Evolutionary conservation across 2,329 filamentous ascomycete genomes (phyloP), one percentile per base, ranked within the genome.

Genomic region (Colletotrichum melonis): DNA sequence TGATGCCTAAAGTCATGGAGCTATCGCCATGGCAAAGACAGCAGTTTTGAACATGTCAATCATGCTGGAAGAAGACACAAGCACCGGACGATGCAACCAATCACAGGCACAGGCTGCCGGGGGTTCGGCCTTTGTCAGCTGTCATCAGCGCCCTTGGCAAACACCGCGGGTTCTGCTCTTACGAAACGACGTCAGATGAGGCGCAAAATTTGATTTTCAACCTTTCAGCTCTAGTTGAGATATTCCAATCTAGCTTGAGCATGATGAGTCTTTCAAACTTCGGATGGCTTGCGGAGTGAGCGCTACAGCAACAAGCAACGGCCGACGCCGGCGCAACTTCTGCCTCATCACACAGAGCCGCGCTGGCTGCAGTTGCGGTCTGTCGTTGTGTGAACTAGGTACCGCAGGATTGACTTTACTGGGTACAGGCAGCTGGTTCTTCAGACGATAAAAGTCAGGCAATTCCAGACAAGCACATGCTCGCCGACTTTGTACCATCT

Each of bases 161-260:
- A 64, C 66, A n/a, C 67, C 67, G 65, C 70, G 70, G 66, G 70
- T 28, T 70, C 24, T 70, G 60, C n/a, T 52, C 8, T 54, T 8
- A 28, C 28, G 38, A 54, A 22, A 7, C 42, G 22, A 55, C 28
- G 4, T 28, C 52, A 46, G 42, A 46, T 12, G 26, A 35, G 32
- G 28, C 22, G 19, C 26, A 54, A 26, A 11, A n/a, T 24, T 14
- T 49, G 42, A 11, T n/a, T n/a, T n/a, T 5, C 19, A 8, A 49
- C 19, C 3, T 49, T 22, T n/a, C 19, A 49, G 19, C 8, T 49
- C 8, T 9, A 22, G 16, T 4, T 11, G 19, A 49, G 42, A 11
- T 11, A 49, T 22, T 6, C 0, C 19, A 22, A 49, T 9, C 4
- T 2, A 4, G 19, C 42, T 22, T 2, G 19, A 5, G 42, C 42